Base-by-base conservation (phyloP, 148 eudicot species). In the Vaccinium darrowii region DNA sequence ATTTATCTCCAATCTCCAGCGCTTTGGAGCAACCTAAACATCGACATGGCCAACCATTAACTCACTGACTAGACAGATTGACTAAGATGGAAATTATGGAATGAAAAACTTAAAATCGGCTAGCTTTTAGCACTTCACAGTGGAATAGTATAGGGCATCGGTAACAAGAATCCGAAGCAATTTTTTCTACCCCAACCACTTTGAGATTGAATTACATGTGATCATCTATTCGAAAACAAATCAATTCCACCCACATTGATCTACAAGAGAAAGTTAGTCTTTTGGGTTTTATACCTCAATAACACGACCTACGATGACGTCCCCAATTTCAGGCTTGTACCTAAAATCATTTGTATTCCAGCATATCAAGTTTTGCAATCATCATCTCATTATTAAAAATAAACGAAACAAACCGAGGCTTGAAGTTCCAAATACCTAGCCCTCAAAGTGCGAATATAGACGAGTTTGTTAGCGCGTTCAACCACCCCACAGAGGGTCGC, bases 311-410 rank as follows among this genome's bases (percentile, higher is more conserved):
- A 94, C 95, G 0, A 96, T 83, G 15, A 96, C 92, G 86, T 96
- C 97, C 57, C 98, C 99, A 78, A 92, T 91, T 84, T 96, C 99
- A 73, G 99, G 99, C 89, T 93, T 96, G 90, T 96, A 96, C 90
- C 99, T 96, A 83, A 51, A 88, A 71, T 15, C 71, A 56, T 56
- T 53, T 21, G 30, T 4, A 54, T 52, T 71, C 27, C 19, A 14
- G 78, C 19, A 18, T 36, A 36, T 62, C 74, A 43, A 58, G 69
- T 43, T n/a, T 14, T 53, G 8, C 49, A 58, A 14, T 72, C 15
- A 69, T 60, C 49, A 67, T 33, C 13, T 27, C 8, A 65, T 39
- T 2, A 3, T 63, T 80, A 21, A 4, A 9, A 36, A 2, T 3
- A 36, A 36, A 30, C 2, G 3, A 50, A 2, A 58, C 25, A 19